Conservation (phyloP, 2,329 filamentous ascomycete species). For the Monilinia fructigena region DNA sequence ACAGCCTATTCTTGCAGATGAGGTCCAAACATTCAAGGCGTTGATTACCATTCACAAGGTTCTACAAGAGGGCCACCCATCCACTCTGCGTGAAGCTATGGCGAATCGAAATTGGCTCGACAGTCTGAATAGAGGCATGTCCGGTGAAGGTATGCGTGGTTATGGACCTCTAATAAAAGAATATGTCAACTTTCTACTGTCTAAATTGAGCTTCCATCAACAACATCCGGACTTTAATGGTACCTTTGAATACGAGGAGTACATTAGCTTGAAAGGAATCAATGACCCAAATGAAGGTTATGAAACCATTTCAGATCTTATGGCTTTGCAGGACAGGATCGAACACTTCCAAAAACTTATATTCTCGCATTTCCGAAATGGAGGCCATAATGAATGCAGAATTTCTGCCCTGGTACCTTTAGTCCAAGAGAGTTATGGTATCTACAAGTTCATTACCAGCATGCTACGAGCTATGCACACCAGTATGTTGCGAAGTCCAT, state of each 20-base stretch:
- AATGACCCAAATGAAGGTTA: slow-evolving; percentile 98
- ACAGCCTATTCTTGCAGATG: slow-evolving; percentile 96
- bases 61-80: slow-evolving; percentile 90
- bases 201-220: slow-evolving; percentile 94
- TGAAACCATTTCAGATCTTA: slow-evolving; percentile 94
- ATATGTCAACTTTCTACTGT: slow-evolving; percentile 93
- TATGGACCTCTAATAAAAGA: slow-evolving; percentile 92
- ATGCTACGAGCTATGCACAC: slow-evolving; percentile 98
- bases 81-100: slow-evolving; percentile 84
- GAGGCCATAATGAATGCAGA: slow-evolving; percentile 92
- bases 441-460: slow-evolving; percentile 99
- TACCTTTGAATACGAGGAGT: slow-evolving; percentile 98
- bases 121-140: slow-evolving; percentile 79
- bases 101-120: slow-evolving; percentile 88
- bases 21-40: slow-evolving; percentile 98
- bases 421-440: slow-evolving; percentile 97
- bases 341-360: slow-evolving; percentile 98
- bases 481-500: slow-evolving; percentile 55
- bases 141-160: slow-evolving; percentile 80
- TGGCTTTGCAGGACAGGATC: slow-evolving; percentile 96
- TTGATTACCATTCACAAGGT: slow-evolving; percentile 98
- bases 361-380: slow-evolving; percentile 91
- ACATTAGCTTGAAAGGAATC: slow-evolving; percentile 95
- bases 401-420: slow-evolving; percentile 91
- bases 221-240: slow-evolving; percentile 98